Conservation (phyloP, 2,329 filamentous ascomycete genomes). For the Fusarium floridanum region DNA sequence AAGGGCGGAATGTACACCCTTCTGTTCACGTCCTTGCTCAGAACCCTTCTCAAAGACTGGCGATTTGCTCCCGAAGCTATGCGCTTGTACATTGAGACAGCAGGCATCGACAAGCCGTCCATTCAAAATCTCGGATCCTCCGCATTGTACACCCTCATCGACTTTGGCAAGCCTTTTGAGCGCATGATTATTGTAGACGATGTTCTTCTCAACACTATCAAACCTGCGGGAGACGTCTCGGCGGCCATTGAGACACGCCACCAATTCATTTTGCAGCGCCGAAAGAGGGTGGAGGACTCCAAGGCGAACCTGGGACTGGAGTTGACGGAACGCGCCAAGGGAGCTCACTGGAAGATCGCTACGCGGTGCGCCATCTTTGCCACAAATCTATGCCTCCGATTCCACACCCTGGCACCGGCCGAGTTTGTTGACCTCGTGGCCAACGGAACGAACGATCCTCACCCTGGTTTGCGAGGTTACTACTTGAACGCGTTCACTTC, state of each 20-base stretch:
- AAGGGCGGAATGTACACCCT: constrained; percentile 95
- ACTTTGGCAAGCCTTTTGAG: constrained; percentile 91
- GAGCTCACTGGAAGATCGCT: constrained; percentile 96
- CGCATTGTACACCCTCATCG: constrained; percentile 86
- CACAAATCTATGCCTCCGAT: constrained; percentile 90
- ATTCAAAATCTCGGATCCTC: constrained; percentile 90
- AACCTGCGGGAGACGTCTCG: constrained; percentile 74
- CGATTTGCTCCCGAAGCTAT: constrained; percentile 92
- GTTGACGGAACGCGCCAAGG: constrained; percentile 80
- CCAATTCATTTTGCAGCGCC: constrained; percentile 79
- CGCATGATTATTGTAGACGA: constrained; percentile 86
- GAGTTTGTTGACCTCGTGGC: constrained; percentile 87
- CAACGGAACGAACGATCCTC: constrained; percentile 86
- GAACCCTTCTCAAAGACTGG: constrained; percentile 93
- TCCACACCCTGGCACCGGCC: constrained; percentile 85
- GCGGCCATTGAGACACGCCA: constrained; percentile 71
- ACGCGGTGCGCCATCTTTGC: constrained; percentile 91
- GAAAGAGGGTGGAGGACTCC: constrained; percentile 82
- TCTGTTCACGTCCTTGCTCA: constrained; percentile 87
- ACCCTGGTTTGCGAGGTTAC: constrained; percentile 85
- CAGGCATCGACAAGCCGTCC: constrained; percentile 90
- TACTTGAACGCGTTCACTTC: constrained; percentile 83
- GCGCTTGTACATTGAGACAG: constrained; percentile 89
- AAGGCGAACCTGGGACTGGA: constrained; percentile 86
- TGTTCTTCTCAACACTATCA: constrained; percentile 76